Evolutionary conservation across 179 eudicot genomes (phyloP), one percentile per base, ranked within the genome.

Genomic region (Silene noctiflora): DNA sequence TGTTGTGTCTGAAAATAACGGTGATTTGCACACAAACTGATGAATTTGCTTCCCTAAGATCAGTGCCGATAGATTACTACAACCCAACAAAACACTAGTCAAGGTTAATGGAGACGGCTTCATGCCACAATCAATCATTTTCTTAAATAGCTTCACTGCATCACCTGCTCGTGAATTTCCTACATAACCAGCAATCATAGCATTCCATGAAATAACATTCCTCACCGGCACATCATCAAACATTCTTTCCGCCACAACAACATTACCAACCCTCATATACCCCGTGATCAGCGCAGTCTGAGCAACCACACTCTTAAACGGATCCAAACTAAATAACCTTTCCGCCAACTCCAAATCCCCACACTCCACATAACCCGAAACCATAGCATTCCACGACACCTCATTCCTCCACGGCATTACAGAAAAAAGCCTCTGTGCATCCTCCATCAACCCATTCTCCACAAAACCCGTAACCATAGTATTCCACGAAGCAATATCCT

Each of bases 141-240:
- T 76, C 81, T 75, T 88, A 70, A 93, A 91, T 19, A 93, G 85
- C 83, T 84, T 87, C 67, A 93, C 25, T 4, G 79, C 97, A 63
- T 88, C 89, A 75, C 88, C 91, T 4, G 87, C 81, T 58, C 35
- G 83, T 66, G 81, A 78, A 76, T 93, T 91, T 60, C 87, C 93
- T 19, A 93, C 90, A 81, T 91, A 91, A 35, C 97, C 98, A 44
- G 97, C 75, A 65, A 93, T 86, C 98, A 93, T 89, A 71, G 95
- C 86, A 69, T 93, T 93, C 93, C 92, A 89, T 2, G 93, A 87
- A 62, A 91, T 90, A 75, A 88, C 75, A 80, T 85, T 91, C 87
- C 80, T 89, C 59, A 67, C 68, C 0, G 78, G 82, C 87, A 89
- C 88, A 69, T 86, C 92, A 6, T 81, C 72, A 73, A 81, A 93